These are phyloP conservation scores for Pseudovirgaria hyperparasitica DNA, from an alignment of 2,329 filamentous ascomycete species.

Conservation along the genomic window DNA sequence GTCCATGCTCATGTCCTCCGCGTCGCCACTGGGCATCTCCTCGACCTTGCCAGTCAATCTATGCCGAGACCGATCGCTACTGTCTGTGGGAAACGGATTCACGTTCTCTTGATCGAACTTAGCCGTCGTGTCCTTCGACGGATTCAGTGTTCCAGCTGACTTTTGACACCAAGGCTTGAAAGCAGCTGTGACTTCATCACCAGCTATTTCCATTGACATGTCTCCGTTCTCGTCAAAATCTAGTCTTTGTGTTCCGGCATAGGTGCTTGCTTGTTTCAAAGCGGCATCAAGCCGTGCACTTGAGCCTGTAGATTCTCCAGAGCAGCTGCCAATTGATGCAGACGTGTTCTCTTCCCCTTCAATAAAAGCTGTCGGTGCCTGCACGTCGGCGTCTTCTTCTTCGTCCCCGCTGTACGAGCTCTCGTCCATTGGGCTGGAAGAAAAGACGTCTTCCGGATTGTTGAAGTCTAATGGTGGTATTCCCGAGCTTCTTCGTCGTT, in stretches of 20 bases:
- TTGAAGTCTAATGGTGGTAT: conserved; percentile 53
- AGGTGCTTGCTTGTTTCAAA: conserved; percentile 58
- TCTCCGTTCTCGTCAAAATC: conserved; percentile 42
- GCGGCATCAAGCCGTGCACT: conserved; percentile 66
- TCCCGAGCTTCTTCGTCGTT: conserved; percentile 51
- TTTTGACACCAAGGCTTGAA: conserved; percentile 63
- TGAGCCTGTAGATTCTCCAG: conserved; percentile 47
- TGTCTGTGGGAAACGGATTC: conserved; percentile 35
- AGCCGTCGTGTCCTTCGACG: conserved; percentile 15
- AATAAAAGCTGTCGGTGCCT: conserved; percentile 70
- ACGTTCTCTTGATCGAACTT: conserved; percentile 36
- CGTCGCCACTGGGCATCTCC: conserved; percentile 26
- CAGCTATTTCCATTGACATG: conserved; percentile 40
- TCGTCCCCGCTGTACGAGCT: conserved; percentile 26
- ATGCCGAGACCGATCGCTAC: conserved; percentile 18
- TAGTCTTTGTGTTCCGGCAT: conserved; percentile 61
- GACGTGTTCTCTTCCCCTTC: conserved; percentile 56
- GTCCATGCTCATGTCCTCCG: conserved; percentile 82
- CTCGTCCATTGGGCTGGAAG: conserved; percentile 64
- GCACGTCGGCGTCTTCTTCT: conserved; percentile 51
- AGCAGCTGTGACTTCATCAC: conserved; percentile 61
- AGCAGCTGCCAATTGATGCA: conserved; percentile 47
- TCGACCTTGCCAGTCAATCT: conserved; percentile 9
- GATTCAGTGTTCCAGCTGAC: conserved; percentile 14
- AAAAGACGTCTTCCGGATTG: conserved; percentile 51